Evolutionary conservation across 306 rosid genomes (phyloP).

Genomic region (Cyclanthera cordifolia): DNA sequence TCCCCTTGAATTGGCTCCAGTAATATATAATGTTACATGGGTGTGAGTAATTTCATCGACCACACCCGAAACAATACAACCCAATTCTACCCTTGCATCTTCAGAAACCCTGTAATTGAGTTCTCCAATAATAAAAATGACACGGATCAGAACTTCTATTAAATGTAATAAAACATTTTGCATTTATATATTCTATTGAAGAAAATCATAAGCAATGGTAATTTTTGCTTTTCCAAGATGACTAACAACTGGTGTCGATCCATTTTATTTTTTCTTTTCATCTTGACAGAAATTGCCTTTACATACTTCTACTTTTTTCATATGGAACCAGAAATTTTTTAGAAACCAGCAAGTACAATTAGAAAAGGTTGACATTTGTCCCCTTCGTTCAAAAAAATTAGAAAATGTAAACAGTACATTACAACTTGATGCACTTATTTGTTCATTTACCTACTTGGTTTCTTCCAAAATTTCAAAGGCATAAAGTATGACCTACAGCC

Average conservation of each 20-base stretch:
- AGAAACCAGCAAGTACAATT: background rate
- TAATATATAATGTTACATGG: conserved; percentile 47
- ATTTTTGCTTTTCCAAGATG: background rate
- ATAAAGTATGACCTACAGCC: background rate
- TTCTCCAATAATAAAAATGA: conserved; percentile 10
- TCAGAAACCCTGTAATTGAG: conserved; percentile 59
- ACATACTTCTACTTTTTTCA: background rate
- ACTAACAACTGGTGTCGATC: background rate
- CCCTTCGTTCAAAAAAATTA: no score
- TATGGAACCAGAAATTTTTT: background rate
- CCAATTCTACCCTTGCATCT: conserved; percentile 48
- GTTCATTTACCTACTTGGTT: background rate
- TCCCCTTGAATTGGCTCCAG: conserved; percentile 53
- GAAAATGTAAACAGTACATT: background rate
- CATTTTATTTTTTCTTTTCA: background rate
- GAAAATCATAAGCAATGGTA: background rate
- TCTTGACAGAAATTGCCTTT: background rate
- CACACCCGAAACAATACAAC: conserved; percentile 70
- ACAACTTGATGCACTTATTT: background rate
- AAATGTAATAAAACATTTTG: background rate
- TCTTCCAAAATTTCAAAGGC: background rate
- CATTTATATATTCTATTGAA: background rate
- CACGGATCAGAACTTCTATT: background rate
- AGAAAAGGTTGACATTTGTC: no score
- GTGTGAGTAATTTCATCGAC: conserved; percentile 56